Evolutionary conservation across 805 yeast genomes (phyloP).

Genomic region (Danielozyma ontarioensis): DNA sequence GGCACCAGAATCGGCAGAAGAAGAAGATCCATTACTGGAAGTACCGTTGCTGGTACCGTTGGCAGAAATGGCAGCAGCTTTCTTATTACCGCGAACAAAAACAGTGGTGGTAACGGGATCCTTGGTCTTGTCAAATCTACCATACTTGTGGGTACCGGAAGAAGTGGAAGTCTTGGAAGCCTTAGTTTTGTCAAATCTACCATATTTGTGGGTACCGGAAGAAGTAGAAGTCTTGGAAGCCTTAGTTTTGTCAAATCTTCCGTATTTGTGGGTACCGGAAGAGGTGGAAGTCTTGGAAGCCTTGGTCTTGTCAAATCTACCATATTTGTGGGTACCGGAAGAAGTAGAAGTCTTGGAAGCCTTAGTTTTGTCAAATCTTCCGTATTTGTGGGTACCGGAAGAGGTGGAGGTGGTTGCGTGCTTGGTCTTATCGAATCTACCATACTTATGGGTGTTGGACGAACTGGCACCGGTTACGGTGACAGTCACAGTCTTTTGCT

Average conservation of each 20-base stretch:
- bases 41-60: slow-evolving; percentile 17
- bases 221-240: slow-evolving; percentile 16
- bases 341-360: slow-evolving; percentile 5
- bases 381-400: slow-evolving; percentile 20
- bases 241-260: slow-evolving; percentile 51
- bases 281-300: slow-evolving; percentile 4
- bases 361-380: slow-evolving; percentile 19
- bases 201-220: slow-evolving; percentile 24
- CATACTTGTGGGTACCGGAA: slow-evolving; percentile 29
- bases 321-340: slow-evolving; percentile 14
- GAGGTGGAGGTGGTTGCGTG: slow-evolving; percentile 4
- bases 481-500: too few relatives aligned
- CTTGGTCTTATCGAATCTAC: slow-evolving; percentile 15
- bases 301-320: slow-evolving; percentile 16
- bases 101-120: slow-evolving; percentile 33
- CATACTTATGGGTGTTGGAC: slow-evolving; percentile 9
- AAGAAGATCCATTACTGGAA: slow-evolving; percentile 13
- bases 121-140: slow-evolving; percentile 33
- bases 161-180: slow-evolving; percentile 26
- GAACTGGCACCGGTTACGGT: neutral
- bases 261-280: slow-evolving; percentile 46
- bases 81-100: slow-evolving; percentile 13
- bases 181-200: slow-evolving; percentile 33
- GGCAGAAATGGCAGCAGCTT: slow-evolving; percentile 13
- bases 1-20: slow-evolving; percentile 20